A percentile compares a stretch with the other conserved stretches of the same genome.
phyloP scores from a whole-genome alignment of 2,329 filamentous ascomycete genomes.

The Venturia carpophila region DNA sequence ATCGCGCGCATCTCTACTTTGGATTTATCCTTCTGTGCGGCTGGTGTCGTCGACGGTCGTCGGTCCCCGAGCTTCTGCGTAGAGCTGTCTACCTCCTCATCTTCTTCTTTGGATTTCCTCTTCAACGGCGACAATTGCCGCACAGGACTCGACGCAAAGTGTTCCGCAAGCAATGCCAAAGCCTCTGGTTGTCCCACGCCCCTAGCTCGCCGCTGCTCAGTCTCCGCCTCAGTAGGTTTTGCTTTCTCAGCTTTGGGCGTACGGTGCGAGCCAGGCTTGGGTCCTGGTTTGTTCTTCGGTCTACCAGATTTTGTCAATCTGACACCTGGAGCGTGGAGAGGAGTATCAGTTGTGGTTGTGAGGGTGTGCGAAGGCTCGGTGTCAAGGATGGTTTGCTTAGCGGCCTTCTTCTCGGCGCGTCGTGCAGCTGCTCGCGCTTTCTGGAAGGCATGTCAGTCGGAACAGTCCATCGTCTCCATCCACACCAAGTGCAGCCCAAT shows the following conservation, averaged over 20 bases:
- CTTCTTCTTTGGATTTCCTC: not conserved
- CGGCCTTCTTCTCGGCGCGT: not conserved
- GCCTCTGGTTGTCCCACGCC: conserved; percentile 3
- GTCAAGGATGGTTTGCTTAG: not conserved
- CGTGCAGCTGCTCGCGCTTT: not conserved
- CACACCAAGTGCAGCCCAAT: not conserved
- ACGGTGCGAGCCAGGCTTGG: not conserved
- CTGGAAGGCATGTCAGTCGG: not conserved
- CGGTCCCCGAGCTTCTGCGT: not conserved
- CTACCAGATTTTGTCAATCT: not conserved
- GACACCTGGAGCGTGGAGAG: not conserved
- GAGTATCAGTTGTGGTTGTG: not conserved
- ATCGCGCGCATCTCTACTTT: not conserved
- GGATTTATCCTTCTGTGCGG: not conserved
- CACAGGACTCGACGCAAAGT: conserved; percentile 2
- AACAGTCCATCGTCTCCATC: not conserved
- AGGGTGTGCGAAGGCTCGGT: not conserved
- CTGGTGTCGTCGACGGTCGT: not conserved
- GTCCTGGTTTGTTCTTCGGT: not conserved
- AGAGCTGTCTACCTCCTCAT: not conserved
- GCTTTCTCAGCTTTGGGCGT: not conserved
- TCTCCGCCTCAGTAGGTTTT: not conserved
- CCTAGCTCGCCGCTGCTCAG: not conserved
- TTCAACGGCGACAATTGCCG: not conserved
- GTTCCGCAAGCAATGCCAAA: not conserved